Evolutionary conservation across 163 green algal species (phyloP), one percentile per base, ranked within the genome.

Genomic region (Trebouxia gelatinosa): DNA sequence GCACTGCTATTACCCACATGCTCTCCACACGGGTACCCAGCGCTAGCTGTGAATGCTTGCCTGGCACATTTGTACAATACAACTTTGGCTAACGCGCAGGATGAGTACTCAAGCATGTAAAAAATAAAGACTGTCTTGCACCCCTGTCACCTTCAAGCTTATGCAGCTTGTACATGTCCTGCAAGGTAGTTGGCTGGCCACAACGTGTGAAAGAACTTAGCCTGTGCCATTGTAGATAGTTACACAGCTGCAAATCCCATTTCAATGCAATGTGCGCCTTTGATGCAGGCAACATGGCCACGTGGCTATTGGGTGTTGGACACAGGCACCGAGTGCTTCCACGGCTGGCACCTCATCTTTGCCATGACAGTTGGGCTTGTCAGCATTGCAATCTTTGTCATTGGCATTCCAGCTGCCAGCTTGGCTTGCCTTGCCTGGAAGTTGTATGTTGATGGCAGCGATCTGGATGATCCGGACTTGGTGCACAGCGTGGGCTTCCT

Each of bases 201-300:
- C n/a, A n/a, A n/a, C n/a, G n/a, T n/a, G n/a, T n/a, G n/a, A n/a
- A n/a, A n/a, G n/a, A n/a, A n/a, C n/a, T n/a, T n/a, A n/a, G n/a
- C 46, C 46, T 19, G 19, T 2, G 46, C 17, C 1, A 57, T 57
- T 57, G 19, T 3, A 16, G 19, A 3, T 3, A 3, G 2, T 57
- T n/a, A n/a, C 17, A 7, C 46, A 57, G 1, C 17, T n/a, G 46
- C 21, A 57, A 57, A 16, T n/a, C 19, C 21, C 46, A n/a, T 57
- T 19, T 57, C 2, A 19, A 9, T 19, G 21, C 31, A 34, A n/a
- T 0, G 21, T 62, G 1, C 51, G 13, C 26, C 51, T 62, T 23
- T 67, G 58, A n/a, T 68, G 7, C 32, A 70, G 61, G 61, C 61
- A n/a, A 70, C 32, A 19, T 70, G 61, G 61, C 31, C 9, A 4